These are phyloP conservation scores for Ganoderma leucocontextum DNA, from an alignment of 1,284 basidiomycete genomes.

Conservation along the genomic window DNA sequence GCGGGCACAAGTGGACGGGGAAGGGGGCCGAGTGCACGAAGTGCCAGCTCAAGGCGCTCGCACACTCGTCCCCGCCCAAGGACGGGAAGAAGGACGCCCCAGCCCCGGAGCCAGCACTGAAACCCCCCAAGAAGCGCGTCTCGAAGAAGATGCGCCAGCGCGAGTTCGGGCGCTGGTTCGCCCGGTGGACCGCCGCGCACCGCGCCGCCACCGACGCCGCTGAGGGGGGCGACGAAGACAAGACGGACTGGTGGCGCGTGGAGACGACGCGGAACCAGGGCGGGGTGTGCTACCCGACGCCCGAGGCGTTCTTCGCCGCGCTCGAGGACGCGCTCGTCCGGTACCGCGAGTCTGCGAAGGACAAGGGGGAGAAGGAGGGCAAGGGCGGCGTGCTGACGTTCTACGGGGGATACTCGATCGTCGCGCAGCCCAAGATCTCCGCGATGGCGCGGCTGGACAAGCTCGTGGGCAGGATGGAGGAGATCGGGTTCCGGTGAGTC, in stretches of 20 bases:
- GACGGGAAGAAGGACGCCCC: background rate
- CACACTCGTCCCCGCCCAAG: background rate
- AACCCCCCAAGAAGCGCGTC: conserved; percentile 7
- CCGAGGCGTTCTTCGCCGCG: conserved; percentile 22
- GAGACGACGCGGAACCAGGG: conserved; percentile 5
- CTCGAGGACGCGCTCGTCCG: background rate
- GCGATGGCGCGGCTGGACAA: conserved; percentile 9
- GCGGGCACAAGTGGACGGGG: background rate
- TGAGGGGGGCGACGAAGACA: background rate
- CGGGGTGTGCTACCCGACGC: conserved; percentile 23
- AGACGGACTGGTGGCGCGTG: conserved; percentile 14
- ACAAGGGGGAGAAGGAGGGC: background rate
- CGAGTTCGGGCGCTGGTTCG: conserved; percentile 24
- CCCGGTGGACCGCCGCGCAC: conserved; percentile 10
- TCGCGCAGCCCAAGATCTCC: conserved; percentile 25
- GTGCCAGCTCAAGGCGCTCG: conserved; percentile 5
- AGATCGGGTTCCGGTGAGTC: conserved; percentile 22
- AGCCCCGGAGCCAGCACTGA: background rate
- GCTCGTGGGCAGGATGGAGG: conserved; percentile 16
- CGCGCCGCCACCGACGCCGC: background rate
- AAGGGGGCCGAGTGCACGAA: background rate
- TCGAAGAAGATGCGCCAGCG: conserved; percentile 20
- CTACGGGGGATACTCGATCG: conserved; percentile 26
- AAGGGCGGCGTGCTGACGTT: conserved; percentile 16
- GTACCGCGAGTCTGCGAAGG: background rate